Evolutionary conservation across 257 asterid species (phyloP).

Genomic region (Rehmannia glutinosa): DNA sequence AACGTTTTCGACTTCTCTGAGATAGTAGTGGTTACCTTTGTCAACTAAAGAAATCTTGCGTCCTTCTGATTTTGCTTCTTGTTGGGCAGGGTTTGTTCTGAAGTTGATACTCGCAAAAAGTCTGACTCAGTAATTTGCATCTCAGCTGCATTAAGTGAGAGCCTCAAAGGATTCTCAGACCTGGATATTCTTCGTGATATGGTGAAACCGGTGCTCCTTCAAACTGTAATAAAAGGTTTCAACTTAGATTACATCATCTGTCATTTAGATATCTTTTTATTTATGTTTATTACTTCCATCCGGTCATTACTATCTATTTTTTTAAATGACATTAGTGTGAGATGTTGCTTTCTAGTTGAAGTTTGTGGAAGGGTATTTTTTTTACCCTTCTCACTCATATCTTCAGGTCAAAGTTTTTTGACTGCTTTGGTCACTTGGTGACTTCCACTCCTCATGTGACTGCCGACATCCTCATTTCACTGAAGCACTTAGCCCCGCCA

Average conservation of each 20-base stretch:
- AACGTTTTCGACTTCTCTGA: constrained; percentile 1
- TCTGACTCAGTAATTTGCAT: constrained; percentile 47
- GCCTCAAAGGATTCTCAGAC: constrained; percentile 22
- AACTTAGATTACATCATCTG: constrained; percentile 5
- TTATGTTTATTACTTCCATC: too few species aligned
- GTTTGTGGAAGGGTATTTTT: too few species aligned
- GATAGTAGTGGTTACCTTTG: background rate
- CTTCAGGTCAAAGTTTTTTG: too few species aligned
- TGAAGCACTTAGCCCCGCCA: too few species aligned
- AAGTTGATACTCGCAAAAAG: constrained; percentile 22
- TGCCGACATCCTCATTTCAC: too few species aligned
- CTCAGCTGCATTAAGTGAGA: constrained; percentile 44
- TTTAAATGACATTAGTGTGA: too few species aligned
- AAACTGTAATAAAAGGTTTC: constrained; percentile 76
- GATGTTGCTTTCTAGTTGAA: too few species aligned
- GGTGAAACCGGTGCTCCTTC: constrained; percentile 70
- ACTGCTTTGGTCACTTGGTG: too few species aligned
- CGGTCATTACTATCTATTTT: too few species aligned
- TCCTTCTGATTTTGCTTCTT: constrained; percentile 27
- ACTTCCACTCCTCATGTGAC: too few species aligned
- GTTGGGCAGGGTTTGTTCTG: constrained; percentile 58
- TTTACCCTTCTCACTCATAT: too few species aligned
- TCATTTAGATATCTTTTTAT: background rate
- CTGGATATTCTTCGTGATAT: constrained; percentile 51
- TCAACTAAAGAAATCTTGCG: constrained; percentile 8